Percentiles rank a stretch among this genome's conserved stretches.
phyloP scores from a whole-genome alignment of 495 filamentous ascomycete species.

The Neurospora africana region DNA sequence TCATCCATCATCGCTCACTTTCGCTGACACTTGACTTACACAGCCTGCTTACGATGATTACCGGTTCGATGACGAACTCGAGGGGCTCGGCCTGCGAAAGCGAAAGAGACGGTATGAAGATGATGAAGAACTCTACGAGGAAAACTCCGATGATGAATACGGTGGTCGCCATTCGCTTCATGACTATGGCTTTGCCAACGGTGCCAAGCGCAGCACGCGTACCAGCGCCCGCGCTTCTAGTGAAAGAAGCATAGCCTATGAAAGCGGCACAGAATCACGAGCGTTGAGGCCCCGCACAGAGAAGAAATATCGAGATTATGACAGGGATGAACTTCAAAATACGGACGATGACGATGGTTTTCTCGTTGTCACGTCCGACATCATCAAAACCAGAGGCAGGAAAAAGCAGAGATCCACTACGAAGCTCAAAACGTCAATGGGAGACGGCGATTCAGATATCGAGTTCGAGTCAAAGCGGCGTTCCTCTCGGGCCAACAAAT shows the following conservation, averaged over 20 bases:
- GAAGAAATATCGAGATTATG: slow-evolving; percentile 20
- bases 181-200: not conserved
- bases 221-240: slow-evolving; percentile 11
- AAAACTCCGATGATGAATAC: slow-evolving; percentile 1
- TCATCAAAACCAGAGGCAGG: slow-evolving; percentile 15
- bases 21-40: not conserved
- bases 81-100: slow-evolving; percentile 10
- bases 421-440: not conserved
- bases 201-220: slow-evolving; percentile 10
- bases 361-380: slow-evolving; percentile 30
- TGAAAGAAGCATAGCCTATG: not conserved
- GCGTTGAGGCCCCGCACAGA: not conserved
- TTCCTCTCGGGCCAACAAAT: slow-evolving; percentile 39
- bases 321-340: slow-evolving; percentile 34
- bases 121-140: slow-evolving; percentile 22
- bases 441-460: slow-evolving; percentile 26
- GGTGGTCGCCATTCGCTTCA: slow-evolving; percentile 1
- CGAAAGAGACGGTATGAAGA: slow-evolving; percentile 19
- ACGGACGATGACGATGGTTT: slow-evolving; percentile 23
- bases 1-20: not conserved
- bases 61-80: slow-evolving; percentile 4
- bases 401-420: not conserved
- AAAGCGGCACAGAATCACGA: not conserved
- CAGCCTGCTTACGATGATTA: not conserved
- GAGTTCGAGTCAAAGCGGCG: slow-evolving; percentile 38